phyloP scores from a whole-genome alignment of 495 filamentous ascomycete species.

The Entonaema liquescens region DNA sequence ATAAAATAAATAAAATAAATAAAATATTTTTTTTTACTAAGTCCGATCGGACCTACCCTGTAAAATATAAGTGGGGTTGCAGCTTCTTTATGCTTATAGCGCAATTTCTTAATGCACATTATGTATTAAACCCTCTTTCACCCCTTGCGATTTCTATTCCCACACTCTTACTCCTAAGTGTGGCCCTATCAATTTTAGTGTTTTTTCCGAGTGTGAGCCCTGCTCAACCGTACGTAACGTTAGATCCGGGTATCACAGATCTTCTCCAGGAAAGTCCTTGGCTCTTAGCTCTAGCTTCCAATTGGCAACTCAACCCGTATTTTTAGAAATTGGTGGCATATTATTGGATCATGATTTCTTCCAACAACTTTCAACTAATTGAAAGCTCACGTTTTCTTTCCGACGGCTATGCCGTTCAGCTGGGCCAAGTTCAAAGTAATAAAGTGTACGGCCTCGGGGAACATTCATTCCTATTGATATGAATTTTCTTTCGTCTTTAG shows the following conservation, averaged over 20 bases:
- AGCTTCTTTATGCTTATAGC: no score
- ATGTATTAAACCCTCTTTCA: no score
- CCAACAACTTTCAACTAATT: neutral
- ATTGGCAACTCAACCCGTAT: slow-evolving; percentile 3
- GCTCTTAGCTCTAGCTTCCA: slow-evolving; percentile 22
- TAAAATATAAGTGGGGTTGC: no score
- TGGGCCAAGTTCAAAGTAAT: neutral
- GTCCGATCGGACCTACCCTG: no score
- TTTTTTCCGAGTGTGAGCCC: no score
- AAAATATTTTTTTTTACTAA: no score
- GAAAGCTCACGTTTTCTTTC: neutral
- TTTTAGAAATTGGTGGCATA: slow-evolving; percentile 34
- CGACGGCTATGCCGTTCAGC: neutral
- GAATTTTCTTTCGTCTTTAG: neutral
- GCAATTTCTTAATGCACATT: no score
- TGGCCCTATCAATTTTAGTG: no score
- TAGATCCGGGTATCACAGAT: slow-evolving; percentile 17
- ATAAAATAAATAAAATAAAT: no score
- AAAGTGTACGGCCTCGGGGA: neutral
- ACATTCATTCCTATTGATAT: neutral
- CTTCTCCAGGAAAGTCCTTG: slow-evolving; percentile 13
- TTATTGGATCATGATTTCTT: slow-evolving; percentile 27
- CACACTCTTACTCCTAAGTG: no score
- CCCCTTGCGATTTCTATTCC: no score
- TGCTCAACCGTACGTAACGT: no score